Conservation (phyloP, 306 rosid species). For the Trichosanthes cucumerina region DNA sequence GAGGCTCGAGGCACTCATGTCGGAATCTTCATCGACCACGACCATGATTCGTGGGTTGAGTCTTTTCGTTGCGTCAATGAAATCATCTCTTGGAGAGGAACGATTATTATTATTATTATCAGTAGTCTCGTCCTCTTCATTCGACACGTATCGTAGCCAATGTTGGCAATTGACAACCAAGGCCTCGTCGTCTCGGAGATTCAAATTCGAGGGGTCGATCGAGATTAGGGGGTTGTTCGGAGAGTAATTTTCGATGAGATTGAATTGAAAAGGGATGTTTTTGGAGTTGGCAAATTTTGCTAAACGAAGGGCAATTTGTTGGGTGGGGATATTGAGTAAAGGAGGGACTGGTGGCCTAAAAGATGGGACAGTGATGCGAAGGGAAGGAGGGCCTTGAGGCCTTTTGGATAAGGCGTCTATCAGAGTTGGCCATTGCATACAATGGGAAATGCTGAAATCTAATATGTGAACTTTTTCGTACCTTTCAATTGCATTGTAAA, state of each 20-base stretch:
- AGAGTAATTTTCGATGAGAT: conserved; percentile 26
- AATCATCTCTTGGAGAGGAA: conserved; percentile 39
- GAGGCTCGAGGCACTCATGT: conserved; percentile 44
- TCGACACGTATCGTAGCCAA: conserved; percentile 59
- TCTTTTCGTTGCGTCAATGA: conserved; percentile 36
- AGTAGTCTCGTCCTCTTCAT: conserved; percentile 23
- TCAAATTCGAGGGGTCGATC: conserved; percentile 23
- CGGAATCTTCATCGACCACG: conserved; percentile 81
- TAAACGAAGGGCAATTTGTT: conserved; percentile 72
- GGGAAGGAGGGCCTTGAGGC: conserved; percentile 72
- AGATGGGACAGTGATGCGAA: conserved; percentile 66
- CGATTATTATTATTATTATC: not conserved
- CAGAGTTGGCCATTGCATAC: conserved; percentile 99
- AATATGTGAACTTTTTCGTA: conserved; percentile 55
- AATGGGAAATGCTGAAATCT: conserved; percentile 78
- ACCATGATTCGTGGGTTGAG: conserved; percentile 62
- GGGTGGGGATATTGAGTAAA: conserved; percentile 49
- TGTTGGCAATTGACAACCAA: conserved; percentile 77
- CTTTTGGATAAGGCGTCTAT: conserved; percentile 68
- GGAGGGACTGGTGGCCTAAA: conserved; percentile 73
- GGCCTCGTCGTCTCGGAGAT: conserved; percentile 69
- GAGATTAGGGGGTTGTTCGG: not conserved
- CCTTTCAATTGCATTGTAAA: conserved; percentile 55
- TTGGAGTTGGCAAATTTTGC: conserved; percentile 57
- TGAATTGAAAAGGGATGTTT: conserved; percentile 68